Percentiles rank a stretch among this genome's conserved stretches.
Evolutionary conservation across 2,329 filamentous ascomycete genomes (phyloP).

Genomic region (Dactylellina sp.): DNA sequence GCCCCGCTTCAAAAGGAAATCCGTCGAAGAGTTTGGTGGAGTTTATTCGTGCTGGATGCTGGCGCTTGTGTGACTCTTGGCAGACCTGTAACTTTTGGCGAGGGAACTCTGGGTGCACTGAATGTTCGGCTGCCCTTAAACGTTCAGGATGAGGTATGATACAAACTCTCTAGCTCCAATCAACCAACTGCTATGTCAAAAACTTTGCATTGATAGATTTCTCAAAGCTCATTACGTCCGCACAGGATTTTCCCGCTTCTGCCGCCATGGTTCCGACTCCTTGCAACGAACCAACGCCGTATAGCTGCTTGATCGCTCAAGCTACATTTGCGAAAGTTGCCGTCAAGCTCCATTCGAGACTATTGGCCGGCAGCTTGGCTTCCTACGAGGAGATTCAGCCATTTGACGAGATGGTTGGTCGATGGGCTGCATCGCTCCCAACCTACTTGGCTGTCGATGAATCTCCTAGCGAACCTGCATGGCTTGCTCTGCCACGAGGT

Average conservation of each 20-base stretch:
- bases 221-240: conserved; percentile 55
- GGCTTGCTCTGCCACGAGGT: conserved; percentile 47
- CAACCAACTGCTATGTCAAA: conserved; percentile 32
- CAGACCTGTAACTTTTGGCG: conserved; percentile 65
- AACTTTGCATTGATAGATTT: conserved; percentile 57
- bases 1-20: conserved; percentile 63
- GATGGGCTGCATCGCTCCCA: conserved; percentile 49
- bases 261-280: conserved; percentile 51
- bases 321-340: conserved; percentile 52
- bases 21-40: conserved; percentile 64
- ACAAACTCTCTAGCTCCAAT: background rate
- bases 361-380: conserved; percentile 49
- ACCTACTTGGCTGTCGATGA: conserved; percentile 55
- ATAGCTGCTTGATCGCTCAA: conserved; percentile 52
- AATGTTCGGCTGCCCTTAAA: conserved; percentile 65
- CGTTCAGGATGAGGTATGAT: conserved; percentile 65
- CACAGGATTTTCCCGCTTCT: conserved; percentile 56
- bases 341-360: conserved; percentile 50
- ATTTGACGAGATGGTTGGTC: conserved; percentile 53
- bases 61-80: conserved; percentile 67
- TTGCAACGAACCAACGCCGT: conserved; percentile 53
- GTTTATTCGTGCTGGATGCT: conserved; percentile 65
- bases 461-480: conserved; percentile 49
- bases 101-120: conserved; percentile 64
- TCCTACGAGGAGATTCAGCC: conserved; percentile 53